Percentiles rank a stretch among this genome's conserved stretches.
Evolutionary conservation across 2,329 filamentous ascomycete genomes (phyloP).

Genomic region (Phoma sp.): DNA sequence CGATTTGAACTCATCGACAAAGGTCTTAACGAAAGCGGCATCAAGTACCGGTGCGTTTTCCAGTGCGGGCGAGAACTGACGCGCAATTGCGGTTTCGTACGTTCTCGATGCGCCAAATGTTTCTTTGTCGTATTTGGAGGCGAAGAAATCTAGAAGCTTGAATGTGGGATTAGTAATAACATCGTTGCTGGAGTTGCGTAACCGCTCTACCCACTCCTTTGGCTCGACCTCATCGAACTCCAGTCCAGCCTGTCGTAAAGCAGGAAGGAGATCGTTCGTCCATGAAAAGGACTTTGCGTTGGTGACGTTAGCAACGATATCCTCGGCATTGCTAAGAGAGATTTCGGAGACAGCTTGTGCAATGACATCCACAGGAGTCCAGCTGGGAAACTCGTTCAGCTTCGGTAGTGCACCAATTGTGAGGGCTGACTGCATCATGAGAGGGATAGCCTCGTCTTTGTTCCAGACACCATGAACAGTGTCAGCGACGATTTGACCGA

Average conservation of each 20-base stretch:
- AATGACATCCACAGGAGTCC: slow-evolving; percentile 43
- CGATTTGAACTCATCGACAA: slow-evolving; percentile 32
- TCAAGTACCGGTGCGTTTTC: slow-evolving; percentile 24
- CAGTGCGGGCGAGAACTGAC: slow-evolving; percentile 23
- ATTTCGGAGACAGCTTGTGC: slow-evolving; percentile 36
- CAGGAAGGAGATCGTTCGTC: slow-evolving; percentile 62
- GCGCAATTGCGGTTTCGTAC: slow-evolving; percentile 26
- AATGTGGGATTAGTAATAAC: slow-evolving; percentile 59
- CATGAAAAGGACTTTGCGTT: slow-evolving; percentile 60
- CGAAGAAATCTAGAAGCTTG: slow-evolving; percentile 63
- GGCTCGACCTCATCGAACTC: slow-evolving; percentile 35
- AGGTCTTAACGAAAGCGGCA: slow-evolving; percentile 24
- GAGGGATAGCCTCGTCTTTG: slow-evolving; percentile 57
- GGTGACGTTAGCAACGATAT: slow-evolving; percentile 61
- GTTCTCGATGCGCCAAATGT: slow-evolving; percentile 20
- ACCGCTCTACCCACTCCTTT: slow-evolving; percentile 34
- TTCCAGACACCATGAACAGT: slow-evolving; percentile 58
- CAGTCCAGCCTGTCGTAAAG: slow-evolving; percentile 53
- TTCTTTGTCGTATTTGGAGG: slow-evolving; percentile 57
- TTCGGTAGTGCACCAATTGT: slow-evolving; percentile 57
- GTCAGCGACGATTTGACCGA: slow-evolving; percentile 60
- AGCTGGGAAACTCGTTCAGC: slow-evolving; percentile 49
- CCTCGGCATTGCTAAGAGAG: slow-evolving; percentile 25
- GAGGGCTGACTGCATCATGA: slow-evolving; percentile 58
- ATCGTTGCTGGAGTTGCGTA: slow-evolving; percentile 58